A percentile compares a stretch with the other conserved stretches of the same genome.
Conservation (phyloP, 106 monocot species). For the Xerophyta viscosa region DNA sequence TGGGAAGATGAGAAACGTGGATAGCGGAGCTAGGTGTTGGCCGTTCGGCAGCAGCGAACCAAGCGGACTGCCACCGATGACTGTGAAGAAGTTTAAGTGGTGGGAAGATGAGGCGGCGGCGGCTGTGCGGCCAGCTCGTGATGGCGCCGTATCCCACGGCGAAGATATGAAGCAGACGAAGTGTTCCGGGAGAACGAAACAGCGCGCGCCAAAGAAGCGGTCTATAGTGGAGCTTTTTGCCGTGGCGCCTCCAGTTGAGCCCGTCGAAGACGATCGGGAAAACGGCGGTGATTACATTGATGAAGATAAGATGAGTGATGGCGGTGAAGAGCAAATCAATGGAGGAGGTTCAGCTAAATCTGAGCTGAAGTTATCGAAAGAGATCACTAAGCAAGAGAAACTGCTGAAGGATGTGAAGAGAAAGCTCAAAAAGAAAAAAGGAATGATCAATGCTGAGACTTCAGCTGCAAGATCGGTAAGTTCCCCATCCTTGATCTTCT, state of each 20-base stretch:
- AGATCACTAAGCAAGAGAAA: too few species aligned
- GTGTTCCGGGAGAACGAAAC: constrained; percentile 8
- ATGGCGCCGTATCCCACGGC: too few species aligned
- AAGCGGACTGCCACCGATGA: constrained; percentile 18
- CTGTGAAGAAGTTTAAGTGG: constrained; percentile 32
- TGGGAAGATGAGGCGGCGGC: constrained; percentile 37
- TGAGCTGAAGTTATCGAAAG: too few species aligned
- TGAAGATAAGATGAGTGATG: constrained; percentile 2
- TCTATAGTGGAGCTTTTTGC: constrained; percentile 55
- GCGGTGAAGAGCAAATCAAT: not conserved
- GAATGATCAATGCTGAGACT: constrained; percentile 2
- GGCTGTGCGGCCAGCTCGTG: too few species aligned
- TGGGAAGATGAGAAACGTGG: constrained; percentile 22
- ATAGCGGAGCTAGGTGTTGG: constrained; percentile 17
- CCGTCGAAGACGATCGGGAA: constrained; percentile 1
- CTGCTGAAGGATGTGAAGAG: too few species aligned
- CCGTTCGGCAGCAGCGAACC: constrained; percentile 17
- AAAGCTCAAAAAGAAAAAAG: constrained; percentile 17
- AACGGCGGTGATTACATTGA: too few species aligned
- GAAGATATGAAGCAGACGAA: not conserved
- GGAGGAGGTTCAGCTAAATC: too few species aligned
- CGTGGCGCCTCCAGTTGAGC: constrained; percentile 26
- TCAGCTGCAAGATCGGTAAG: not conserved
- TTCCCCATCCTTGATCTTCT: too few species aligned
- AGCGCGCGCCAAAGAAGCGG: constrained; percentile 39